Conservation (phyloP, 108 stramenopile genomes). For the Stephanodiscus triporus region DNA sequence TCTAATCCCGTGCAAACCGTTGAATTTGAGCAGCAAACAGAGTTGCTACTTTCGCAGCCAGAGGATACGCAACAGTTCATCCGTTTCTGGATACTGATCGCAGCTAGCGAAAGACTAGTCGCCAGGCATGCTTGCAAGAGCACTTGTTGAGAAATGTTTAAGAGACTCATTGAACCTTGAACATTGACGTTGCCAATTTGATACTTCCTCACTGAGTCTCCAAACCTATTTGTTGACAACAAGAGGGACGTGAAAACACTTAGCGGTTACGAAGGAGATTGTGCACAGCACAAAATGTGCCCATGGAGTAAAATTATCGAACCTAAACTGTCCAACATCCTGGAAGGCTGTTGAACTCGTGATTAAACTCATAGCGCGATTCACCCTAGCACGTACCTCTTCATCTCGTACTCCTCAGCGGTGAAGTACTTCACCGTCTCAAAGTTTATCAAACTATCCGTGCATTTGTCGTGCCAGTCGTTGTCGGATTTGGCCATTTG, state of each 20-base stretch:
- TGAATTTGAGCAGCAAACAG: slow-evolving; percentile 69
- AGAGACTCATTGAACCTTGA: slow-evolving; percentile 80
- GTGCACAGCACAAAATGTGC: neutral
- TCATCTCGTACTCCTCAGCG: slow-evolving; percentile 88
- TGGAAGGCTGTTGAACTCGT: too few relatives aligned
- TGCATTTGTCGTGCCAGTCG: slow-evolving; percentile 91
- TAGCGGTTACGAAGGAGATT: neutral
- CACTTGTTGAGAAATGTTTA: slow-evolving; percentile 92
- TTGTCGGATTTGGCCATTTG: slow-evolving; percentile 92
- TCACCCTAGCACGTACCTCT: slow-evolving; percentile 15
- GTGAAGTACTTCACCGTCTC: slow-evolving; percentile 99
- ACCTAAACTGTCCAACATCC: too few relatives aligned
- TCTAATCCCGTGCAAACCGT: slow-evolving; percentile 79
- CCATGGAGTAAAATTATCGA: neutral
- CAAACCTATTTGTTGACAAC: slow-evolving; percentile 48
- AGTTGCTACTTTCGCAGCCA: slow-evolving; percentile 64
- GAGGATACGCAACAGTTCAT: slow-evolving; percentile 64
- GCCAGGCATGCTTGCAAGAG: slow-evolving; percentile 87
- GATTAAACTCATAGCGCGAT: too few relatives aligned
- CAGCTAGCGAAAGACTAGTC: slow-evolving; percentile 69
- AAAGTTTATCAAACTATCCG: slow-evolving; percentile 93
- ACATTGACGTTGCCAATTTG: slow-evolving; percentile 83
- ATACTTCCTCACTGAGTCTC: slow-evolving; percentile 70
- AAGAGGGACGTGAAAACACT: neutral
- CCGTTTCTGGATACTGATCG: slow-evolving; percentile 59